A percentile compares a stretch with the other conserved stretches of the same genome.
These are phyloP conservation scores for Ophiostoma ulmi DNA, from an alignment of 2,329 filamentous ascomycete species.

Conservation along the genomic window DNA sequence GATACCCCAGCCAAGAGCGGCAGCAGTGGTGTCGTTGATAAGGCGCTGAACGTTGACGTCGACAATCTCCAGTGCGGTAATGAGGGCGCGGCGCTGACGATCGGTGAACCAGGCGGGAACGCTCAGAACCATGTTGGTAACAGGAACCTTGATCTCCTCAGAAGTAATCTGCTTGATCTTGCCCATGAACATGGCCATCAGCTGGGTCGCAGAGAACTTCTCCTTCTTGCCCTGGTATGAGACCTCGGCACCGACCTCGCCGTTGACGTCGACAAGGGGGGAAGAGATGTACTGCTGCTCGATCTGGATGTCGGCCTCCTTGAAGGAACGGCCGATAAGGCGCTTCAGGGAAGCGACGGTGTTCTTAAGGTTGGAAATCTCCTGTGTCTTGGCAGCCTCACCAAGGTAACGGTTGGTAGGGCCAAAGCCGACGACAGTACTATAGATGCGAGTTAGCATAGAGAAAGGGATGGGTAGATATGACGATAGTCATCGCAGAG, in stretches of 20 bases:
- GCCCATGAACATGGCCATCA: slow-evolving; percentile 91
- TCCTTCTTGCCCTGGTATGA: slow-evolving; percentile 91
- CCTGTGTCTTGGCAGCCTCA: slow-evolving; percentile 94
- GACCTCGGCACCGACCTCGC: slow-evolving; percentile 92
- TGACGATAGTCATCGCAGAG: neutral
- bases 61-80: slow-evolving; percentile 90
- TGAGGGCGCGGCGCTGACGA: slow-evolving; percentile 77
- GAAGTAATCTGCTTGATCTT: slow-evolving; percentile 88
- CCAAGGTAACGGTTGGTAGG: slow-evolving; percentile 91
- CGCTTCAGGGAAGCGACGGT: slow-evolving; percentile 91
- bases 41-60: slow-evolving; percentile 87
- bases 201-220: slow-evolving; percentile 88
- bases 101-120: slow-evolving; percentile 98
- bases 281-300: slow-evolving; percentile 90
- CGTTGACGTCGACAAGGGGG: slow-evolving; percentile 80
- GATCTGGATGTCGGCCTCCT: slow-evolving; percentile 85
- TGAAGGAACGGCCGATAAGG: slow-evolving; percentile 78
- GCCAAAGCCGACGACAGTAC: slow-evolving; percentile 82
- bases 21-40: slow-evolving; percentile 97
- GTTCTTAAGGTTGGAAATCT: slow-evolving; percentile 99
- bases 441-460: slow-evolving; percentile 6
- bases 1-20: slow-evolving; percentile 93
- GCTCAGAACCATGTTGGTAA: slow-evolving; percentile 88
- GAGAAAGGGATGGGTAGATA: neutral
- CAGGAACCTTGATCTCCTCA: slow-evolving; percentile 81